Evolutionary conservation across 768 basidiomycete species (phyloP).

Genomic region (Chalciporus piperatus): DNA sequence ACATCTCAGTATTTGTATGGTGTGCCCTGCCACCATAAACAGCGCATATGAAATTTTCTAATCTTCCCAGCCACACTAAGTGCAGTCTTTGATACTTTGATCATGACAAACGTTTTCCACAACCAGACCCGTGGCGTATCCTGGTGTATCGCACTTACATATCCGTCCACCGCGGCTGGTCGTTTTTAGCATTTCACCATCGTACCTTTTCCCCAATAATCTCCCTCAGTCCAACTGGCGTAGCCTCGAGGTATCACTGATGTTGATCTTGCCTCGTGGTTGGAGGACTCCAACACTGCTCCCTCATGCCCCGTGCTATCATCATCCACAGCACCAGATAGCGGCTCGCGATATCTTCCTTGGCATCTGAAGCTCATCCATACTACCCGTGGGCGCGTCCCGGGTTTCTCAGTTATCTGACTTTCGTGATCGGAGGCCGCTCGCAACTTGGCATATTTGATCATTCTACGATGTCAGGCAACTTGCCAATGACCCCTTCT

Average conservation of each 20-base stretch:
- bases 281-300: not conserved
- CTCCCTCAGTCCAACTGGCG: conserved; percentile 1
- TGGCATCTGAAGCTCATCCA: not conserved
- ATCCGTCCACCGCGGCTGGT: conserved; percentile 1
- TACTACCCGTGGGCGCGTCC: not conserved
- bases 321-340: not conserved
- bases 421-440: not conserved
- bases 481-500: not conserved
- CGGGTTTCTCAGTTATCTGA: not conserved
- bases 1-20: not conserved
- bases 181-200: not conserved
- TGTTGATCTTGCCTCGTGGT: conserved; percentile 22
- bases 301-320: conserved; percentile 4
- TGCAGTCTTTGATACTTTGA: not conserved
- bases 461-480: not conserved
- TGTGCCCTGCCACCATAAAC: conserved; percentile 1
- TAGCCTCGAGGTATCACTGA: conserved; percentile 31
- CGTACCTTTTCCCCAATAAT: conserved; percentile 15
- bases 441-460: not conserved
- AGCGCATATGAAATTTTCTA: conserved; percentile 7
- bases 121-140: not conserved
- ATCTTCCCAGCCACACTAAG: conserved; percentile 1
- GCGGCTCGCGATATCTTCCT: conserved; percentile 1
- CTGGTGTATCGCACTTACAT: conserved; percentile 3
- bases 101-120: not conserved